Conservation (phyloP, 345 rosid species). For the Hibiscus mutabilis region DNA sequence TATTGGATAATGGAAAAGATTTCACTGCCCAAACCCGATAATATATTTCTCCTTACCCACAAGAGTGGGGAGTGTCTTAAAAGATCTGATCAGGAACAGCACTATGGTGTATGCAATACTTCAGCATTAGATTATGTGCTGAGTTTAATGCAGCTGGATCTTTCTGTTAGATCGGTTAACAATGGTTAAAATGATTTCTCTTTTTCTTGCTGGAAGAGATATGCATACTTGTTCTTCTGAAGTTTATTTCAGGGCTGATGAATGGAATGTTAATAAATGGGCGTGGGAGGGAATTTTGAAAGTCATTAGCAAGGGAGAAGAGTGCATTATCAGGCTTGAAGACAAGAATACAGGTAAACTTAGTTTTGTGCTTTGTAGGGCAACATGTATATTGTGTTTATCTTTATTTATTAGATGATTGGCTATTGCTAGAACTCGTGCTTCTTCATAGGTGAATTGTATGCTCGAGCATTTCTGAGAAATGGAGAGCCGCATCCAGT, state of each 20-base stretch:
- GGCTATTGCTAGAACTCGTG: neutral
- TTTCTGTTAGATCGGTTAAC: neutral
- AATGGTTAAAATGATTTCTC: neutral
- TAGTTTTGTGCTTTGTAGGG: conserved; percentile 11
- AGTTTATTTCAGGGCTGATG: conserved; percentile 77
- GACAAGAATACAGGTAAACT: conserved; percentile 67
- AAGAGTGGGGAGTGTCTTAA: neutral
- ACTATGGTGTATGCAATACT: neutral
- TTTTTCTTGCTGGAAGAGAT: conserved; percentile 5
- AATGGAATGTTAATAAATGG: conserved; percentile 99
- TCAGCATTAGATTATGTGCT: neutral
- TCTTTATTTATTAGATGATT: conserved; percentile 2
- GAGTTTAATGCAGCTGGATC: neutral
- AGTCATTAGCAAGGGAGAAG: conserved; percentile 92
- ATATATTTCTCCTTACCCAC: too few species aligned
- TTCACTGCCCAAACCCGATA: too few species aligned
- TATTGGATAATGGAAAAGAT: too few species aligned
- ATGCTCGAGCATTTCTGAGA: conserved; percentile 92
- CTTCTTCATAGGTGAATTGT: conserved; percentile 56
- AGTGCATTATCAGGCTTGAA: conserved; percentile 91
- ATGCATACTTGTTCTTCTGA: conserved; percentile 13
- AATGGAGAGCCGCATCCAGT: conserved; percentile 90
- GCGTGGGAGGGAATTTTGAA: conserved; percentile 90
- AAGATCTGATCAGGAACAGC: neutral
- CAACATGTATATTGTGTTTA: conserved; percentile 1